A percentile compares a stretch with the other conserved stretches of the same genome.
These are phyloP conservation scores for Russula ochroleuca DNA, from an alignment of 768 basidiomycete genomes.

Conservation along the genomic window DNA sequence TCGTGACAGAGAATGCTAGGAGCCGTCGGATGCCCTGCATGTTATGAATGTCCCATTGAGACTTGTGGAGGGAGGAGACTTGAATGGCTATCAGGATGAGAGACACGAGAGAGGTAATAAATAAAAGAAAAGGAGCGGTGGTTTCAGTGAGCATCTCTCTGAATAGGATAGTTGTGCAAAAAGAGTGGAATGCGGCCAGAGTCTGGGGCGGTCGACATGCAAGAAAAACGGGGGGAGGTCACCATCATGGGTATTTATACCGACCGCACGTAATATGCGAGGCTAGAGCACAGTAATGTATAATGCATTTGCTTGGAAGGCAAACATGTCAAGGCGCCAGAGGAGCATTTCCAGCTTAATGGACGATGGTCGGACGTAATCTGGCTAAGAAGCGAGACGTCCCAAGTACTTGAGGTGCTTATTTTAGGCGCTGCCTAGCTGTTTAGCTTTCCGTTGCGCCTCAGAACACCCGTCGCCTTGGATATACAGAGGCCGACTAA, in stretches of 20 bases:
- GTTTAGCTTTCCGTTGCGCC: background rate
- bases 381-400: conserved; percentile 19
- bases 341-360: background rate
- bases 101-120: conserved; percentile 14
- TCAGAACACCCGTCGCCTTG: conserved; percentile 6
- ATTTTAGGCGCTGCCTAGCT: background rate
- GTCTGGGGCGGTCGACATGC: conserved; percentile 12
- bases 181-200: conserved; percentile 7
- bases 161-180: conserved; percentile 10
- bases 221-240: background rate
- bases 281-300: background rate
- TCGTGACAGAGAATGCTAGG: conserved; percentile 3
- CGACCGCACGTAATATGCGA: conserved; percentile 1
- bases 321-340: background rate
- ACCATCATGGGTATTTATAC: conserved; percentile 8
- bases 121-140: conserved; percentile 23
- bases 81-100: conserved; percentile 10
- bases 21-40: conserved; percentile 16
- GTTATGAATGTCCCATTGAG: conserved; percentile 14
- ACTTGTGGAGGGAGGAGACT: conserved; percentile 11
- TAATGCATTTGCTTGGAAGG: background rate
- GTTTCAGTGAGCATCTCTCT: conserved; percentile 8
- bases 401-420: background rate
- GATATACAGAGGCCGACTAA: background rate
- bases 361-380: conserved; percentile 19